Conservation (phyloP, 2,329 filamentous ascomycete genomes). For the Meredithiella fracta region DNA sequence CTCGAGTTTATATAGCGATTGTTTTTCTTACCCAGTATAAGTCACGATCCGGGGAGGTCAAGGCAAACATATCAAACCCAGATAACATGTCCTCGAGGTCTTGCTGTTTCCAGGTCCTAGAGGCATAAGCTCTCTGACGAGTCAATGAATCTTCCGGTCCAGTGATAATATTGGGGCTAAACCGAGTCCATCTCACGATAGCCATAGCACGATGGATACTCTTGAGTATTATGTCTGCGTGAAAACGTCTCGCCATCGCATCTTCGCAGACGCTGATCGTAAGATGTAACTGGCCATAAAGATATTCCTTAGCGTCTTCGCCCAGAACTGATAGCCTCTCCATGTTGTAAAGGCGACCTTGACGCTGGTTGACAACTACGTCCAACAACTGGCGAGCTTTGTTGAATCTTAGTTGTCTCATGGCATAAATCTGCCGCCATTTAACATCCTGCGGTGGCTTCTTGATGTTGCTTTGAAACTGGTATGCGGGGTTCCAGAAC, state of each 20-base stretch:
- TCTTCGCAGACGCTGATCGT: conserved; percentile 45
- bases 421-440: conserved; percentile 57
- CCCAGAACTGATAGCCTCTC: conserved; percentile 55
- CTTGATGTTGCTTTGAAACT: conserved; percentile 38
- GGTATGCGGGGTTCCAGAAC: conserved; percentile 57
- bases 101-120: conserved; percentile 1
- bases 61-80: conserved; percentile 78
- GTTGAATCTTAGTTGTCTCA: conserved; percentile 36
- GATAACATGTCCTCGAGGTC: conserved; percentile 56
- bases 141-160: background rate
- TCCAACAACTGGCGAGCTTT: conserved; percentile 41
- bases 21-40: conserved; percentile 47
- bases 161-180: conserved; percentile 8
- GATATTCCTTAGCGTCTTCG: conserved; percentile 76
- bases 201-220: conserved; percentile 69
- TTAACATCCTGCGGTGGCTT: conserved; percentile 39
- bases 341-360: conserved; percentile 51
- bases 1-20: background rate
- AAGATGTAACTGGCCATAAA: conserved; percentile 48
- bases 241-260: conserved; percentile 47
- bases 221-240: conserved; percentile 7
- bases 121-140: background rate
- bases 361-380: conserved; percentile 52
- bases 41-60: conserved; percentile 57
- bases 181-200: conserved; percentile 52